Conservation (phyloP, 176 grass and related monocot species). For the Aegilops sharonensis region DNA sequence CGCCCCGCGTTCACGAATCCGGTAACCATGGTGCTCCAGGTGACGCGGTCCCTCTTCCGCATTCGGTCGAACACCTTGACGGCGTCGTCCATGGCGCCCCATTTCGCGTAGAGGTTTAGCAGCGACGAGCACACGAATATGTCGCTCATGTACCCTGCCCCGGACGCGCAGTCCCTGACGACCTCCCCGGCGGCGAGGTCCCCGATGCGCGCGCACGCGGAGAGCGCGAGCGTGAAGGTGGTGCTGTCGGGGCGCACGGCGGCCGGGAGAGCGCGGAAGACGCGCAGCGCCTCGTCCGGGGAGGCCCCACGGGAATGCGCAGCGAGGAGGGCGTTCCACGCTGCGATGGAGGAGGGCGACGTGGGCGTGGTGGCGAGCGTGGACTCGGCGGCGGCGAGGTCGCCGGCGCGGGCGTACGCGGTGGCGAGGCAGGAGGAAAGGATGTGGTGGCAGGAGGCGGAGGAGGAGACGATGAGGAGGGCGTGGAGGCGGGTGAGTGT, state of each 20-base stretch:
- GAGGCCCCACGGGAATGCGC: slow-evolving; percentile 37
- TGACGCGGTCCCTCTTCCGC: slow-evolving; percentile 47
- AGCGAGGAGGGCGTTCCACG: slow-evolving; percentile 58
- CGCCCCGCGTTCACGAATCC: slow-evolving; percentile 45
- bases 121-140: slow-evolving; percentile 63
- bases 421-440: slow-evolving; percentile 25
- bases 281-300: slow-evolving; percentile 32
- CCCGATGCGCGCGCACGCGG: slow-evolving; percentile 47
- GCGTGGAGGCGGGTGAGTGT: slow-evolving; percentile 37
- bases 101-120: slow-evolving; percentile 51
- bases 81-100: slow-evolving; percentile 49
- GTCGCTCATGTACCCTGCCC: slow-evolving; percentile 36
- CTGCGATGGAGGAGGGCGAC: slow-evolving; percentile 23
- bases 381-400: slow-evolving; percentile 43
- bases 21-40: slow-evolving; percentile 66
- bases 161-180: slow-evolving; percentile 32
- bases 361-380: slow-evolving; percentile 17
- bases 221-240: slow-evolving; percentile 66
- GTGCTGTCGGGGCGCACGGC: slow-evolving; percentile 54
- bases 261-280: slow-evolving; percentile 45
- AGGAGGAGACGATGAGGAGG: slow-evolving; percentile 40
- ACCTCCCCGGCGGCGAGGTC: slow-evolving; percentile 37
- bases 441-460: neutral
- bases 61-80: slow-evolving; percentile 53
- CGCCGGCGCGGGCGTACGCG: slow-evolving; percentile 51